Base-by-base conservation (phyloP, 805 yeast species). In the Hyphopichia homilentoma region DNA sequence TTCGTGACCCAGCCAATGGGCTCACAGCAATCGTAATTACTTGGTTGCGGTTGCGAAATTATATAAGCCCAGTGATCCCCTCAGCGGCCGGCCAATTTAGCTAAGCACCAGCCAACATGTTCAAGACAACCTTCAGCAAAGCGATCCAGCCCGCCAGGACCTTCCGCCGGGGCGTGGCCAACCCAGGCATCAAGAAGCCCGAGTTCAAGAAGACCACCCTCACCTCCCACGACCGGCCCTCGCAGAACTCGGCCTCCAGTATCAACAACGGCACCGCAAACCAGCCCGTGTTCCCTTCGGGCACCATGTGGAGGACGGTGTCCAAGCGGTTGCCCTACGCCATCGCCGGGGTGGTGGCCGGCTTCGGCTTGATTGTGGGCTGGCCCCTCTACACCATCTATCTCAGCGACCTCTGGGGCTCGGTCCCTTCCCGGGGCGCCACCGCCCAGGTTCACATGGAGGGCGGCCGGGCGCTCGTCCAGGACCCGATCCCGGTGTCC, bases 151-250 rank as follows among this genome's bases (percentile, higher is more conserved):
- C n/a, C n/a, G n/a, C n/a, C n/a, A n/a, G n/a, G n/a, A n/a, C 16
- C 11, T 27, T 11, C 6, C 21, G 30, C 20, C 21, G 30, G n/a
- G 19, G 9, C 14, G 22, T 27, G 7, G 22, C 30, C 22, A 16
- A 6, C 4, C 21, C 22, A 26, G 29, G 29, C 5, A 15, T 26
- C 9, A 26, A 16, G n/a, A 27, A 27, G 16, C 22, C 30, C 22
- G 22, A 17, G 9, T 16, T 18, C 5, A 3, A 26, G 12, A 26
- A 6, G 14, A 14, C 19, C n/a, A 16, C 19, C 9, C 14, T 16
- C 9, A 26, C 29, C 9, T 14, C 29, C 13, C 16, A 7, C 9
- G 19, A 26, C 11, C 16, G 19, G 18, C 29, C 29, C 1, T 16
- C n/a, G 11, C 4, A 4, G 11, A 5, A 7, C 11, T 7, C 29